Evolutionary conservation across 2,329 filamentous ascomycete species (phyloP).

Genomic region (Cylindrodendrum hubeiense): DNA sequence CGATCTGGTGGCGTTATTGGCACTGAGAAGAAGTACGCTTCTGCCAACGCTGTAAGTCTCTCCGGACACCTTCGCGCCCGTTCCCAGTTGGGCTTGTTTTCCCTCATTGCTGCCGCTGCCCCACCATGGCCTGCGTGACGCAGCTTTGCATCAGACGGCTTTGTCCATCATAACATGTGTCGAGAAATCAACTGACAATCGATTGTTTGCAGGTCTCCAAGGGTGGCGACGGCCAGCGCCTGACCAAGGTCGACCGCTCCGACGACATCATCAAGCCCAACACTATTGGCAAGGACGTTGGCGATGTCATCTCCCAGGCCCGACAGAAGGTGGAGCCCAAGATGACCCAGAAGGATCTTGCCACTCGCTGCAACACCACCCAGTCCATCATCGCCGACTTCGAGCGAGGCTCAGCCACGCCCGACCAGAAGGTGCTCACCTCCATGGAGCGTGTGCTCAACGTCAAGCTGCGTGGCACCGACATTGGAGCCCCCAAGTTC

Average conservation of each 20-base stretch:
- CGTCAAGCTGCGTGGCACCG: conserved; percentile 85
- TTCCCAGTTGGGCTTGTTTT: conserved; percentile 7
- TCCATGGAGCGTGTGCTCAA: conserved; percentile 88
- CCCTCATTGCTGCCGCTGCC: conserved; percentile 2
- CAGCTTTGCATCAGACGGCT: neutral
- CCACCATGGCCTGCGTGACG: conserved; percentile 3
- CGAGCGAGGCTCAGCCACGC: conserved; percentile 82
- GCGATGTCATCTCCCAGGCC: conserved; percentile 83
- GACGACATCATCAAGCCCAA: conserved; percentile 99
- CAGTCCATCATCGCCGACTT: conserved; percentile 84
- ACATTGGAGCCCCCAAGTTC: conserved; percentile 88
- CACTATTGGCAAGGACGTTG: conserved; percentile 85
- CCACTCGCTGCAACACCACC: conserved; percentile 91
- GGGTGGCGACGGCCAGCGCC: conserved; percentile 83
- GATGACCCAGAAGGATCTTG: conserved; percentile 93
- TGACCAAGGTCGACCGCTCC: conserved; percentile 97
- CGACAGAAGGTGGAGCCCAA: conserved; percentile 88
- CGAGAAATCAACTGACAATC: conserved; percentile 31
- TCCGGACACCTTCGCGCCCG: neutral
- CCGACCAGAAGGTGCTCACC: conserved; percentile 85
- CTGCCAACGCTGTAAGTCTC: conserved; percentile 73
- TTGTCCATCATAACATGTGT: neutral
- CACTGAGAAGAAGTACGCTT: conserved; percentile 92
- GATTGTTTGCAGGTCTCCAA: conserved; percentile 36
- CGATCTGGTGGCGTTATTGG: conserved; percentile 80